Conservation (phyloP, 2,329 filamentous ascomycete species). For the Pyricularia sp. region DNA sequence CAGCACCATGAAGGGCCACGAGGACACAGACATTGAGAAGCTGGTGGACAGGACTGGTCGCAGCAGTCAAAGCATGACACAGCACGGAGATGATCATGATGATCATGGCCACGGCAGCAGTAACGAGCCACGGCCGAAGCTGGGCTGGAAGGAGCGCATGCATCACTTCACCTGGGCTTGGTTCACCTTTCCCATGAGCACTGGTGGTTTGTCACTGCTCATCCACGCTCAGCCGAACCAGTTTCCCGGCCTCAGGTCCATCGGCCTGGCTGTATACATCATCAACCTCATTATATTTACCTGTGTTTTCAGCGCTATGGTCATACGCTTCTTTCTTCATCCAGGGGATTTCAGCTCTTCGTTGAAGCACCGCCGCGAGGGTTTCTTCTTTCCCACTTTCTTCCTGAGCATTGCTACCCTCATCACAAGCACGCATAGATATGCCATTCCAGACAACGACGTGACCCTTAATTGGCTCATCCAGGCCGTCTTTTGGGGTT, state of each 20-base stretch:
- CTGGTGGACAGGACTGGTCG: not conserved
- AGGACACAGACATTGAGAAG: not conserved
- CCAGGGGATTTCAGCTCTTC: constrained; percentile 32
- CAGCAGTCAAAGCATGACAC: not conserved
- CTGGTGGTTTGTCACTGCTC: constrained; percentile 18
- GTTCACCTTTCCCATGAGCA: constrained; percentile 24
- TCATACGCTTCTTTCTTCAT: constrained; percentile 33
- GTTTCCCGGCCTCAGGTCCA: constrained; percentile 37
- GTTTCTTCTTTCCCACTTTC: constrained; percentile 51
- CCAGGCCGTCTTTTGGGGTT: constrained; percentile 52
- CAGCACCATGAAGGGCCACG: not conserved
- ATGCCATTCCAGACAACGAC: constrained; percentile 20
- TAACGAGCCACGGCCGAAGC: not conserved
- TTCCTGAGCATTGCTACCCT: constrained; percentile 53
- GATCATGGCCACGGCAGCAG: not conserved
- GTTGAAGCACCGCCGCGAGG: constrained; percentile 39
- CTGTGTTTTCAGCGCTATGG: constrained; percentile 16
- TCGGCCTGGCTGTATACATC: constrained; percentile 41
- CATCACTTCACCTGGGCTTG: constrained; percentile 23
- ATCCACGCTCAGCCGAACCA: constrained; percentile 19
- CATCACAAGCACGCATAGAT: constrained; percentile 39
- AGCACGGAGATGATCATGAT: not conserved
- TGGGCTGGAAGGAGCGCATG: not conserved
- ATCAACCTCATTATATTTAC: constrained; percentile 32
- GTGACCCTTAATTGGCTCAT: constrained; percentile 20